These are phyloP conservation scores for Daldinia loculata DNA, from an alignment of 495 filamentous ascomycete genomes.

Conservation along the genomic window DNA sequence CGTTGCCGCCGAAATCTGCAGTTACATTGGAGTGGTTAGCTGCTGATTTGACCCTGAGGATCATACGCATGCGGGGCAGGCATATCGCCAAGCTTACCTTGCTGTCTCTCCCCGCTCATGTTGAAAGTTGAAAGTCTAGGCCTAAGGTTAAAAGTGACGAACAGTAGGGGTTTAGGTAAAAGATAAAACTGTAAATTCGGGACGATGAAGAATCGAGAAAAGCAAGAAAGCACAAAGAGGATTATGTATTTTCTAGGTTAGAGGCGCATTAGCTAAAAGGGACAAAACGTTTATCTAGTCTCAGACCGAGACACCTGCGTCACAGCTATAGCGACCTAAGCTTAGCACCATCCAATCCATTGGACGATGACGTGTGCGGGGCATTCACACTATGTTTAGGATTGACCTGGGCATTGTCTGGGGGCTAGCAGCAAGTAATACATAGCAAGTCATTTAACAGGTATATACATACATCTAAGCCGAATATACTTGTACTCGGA, in stretches of 20 bases:
- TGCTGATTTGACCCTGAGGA: slow-evolving; percentile 33
- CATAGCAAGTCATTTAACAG: neutral
- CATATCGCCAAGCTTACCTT: slow-evolving; percentile 61
- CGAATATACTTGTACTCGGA: neutral
- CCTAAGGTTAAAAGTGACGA: neutral
- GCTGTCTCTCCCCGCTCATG: slow-evolving; percentile 37
- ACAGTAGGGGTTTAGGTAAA: neutral
- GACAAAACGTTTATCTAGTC: slow-evolving; percentile 23
- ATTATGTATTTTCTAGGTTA: neutral
- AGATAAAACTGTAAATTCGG: neutral
- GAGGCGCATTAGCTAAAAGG: slow-evolving; percentile 4
- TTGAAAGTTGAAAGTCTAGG: neutral
- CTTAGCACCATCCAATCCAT: slow-evolving; percentile 17
- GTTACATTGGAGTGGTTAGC: slow-evolving; percentile 39
- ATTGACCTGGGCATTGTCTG: neutral
- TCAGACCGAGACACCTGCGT: slow-evolving; percentile 33
- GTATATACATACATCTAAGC: neutral
- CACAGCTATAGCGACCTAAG: slow-evolving; percentile 23
- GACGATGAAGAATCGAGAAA: neutral
- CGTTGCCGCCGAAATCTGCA: slow-evolving; percentile 38
- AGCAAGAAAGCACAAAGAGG: neutral
- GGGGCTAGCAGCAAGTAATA: neutral
- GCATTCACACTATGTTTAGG: slow-evolving; percentile 13
- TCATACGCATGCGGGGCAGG: slow-evolving; percentile 68
- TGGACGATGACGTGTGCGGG: slow-evolving; percentile 44